Conservation (phyloP, 345 rosid genomes). For the Durio zibethinus region DNA sequence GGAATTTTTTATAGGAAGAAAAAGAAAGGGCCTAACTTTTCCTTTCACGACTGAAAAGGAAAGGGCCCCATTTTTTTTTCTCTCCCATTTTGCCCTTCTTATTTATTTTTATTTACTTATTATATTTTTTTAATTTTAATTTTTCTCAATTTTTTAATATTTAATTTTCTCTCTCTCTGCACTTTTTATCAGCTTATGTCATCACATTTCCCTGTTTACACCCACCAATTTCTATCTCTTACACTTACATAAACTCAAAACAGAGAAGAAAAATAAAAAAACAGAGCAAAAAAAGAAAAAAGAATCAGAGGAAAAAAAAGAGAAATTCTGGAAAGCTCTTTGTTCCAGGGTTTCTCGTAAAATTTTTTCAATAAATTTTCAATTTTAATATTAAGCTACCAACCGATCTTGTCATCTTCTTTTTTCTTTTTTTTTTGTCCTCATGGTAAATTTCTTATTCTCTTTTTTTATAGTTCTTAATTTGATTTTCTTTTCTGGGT, state of each 20-base stretch:
- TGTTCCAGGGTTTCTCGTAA: constrained; percentile 23
- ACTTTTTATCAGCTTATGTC: constrained; percentile 57
- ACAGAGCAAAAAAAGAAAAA: not conserved
- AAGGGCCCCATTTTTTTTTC: constrained; percentile 45
- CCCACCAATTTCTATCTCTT: constrained; percentile 46
- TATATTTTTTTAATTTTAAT: not conserved
- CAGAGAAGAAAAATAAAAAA: not conserved
- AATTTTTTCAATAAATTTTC: not conserved
- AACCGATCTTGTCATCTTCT: constrained; percentile 23
- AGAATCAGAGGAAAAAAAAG: not conserved
- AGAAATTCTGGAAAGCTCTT: constrained; percentile 19
- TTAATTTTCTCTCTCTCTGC: constrained; percentile 30
- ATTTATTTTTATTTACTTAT: not conserved
- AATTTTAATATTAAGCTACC: not conserved
- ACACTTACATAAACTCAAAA: not conserved
- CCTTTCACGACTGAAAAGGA: constrained; percentile 41
- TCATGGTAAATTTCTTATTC: constrained; percentile 32
- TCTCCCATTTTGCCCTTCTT: constrained; percentile 15
- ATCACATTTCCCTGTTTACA: constrained; percentile 39
- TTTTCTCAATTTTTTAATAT: not conserved
- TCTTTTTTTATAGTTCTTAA: not conserved
- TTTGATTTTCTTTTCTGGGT: constrained; percentile 11
- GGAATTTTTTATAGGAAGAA: not conserved
- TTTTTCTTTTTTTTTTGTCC: not conserved
- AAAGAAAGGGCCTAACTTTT: constrained; percentile 21